Evolutionary conservation across 768 basidiomycete species (phyloP), one percentile per base, ranked within the genome.

Genomic region (Lactarius deliciosus): DNA sequence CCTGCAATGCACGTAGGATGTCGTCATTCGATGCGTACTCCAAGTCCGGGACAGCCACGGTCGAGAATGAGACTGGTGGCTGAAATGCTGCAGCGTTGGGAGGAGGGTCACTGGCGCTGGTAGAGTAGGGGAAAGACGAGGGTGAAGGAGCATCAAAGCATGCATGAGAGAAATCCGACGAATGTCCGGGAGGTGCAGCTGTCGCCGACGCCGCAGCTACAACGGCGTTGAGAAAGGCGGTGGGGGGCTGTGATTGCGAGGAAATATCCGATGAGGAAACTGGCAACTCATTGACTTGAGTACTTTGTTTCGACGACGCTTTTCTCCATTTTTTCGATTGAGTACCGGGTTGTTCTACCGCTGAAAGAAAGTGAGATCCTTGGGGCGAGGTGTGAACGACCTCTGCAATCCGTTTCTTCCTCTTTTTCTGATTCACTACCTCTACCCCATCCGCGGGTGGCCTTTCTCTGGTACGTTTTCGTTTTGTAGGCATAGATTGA

Each of bases 1-100:
- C 85, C 73, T 92, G 90, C 58, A 92, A 76, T 13, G 85, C 86
- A 40, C 86, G 89, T 54, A 92, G 77, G 55, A 92, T 83, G 66
- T 91, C 88, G 57, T 92, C 91, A 71, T 85, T 89, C 30, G 88
- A 88, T 15, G 81, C 80, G 63, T 78, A 78, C 32, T 74, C 75
- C n/a, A 81, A 73, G 30, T 79, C 80, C 18, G 78, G 76, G 47
- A 78, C 67, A 5, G 64, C 38, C 34, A 57, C n/a, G 5, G 58
- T 57, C 15, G 66, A 25, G 13, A 60, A 47, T 13, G 60, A 40
- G 41, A 57, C 79, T 20, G 79, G 72, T 18, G 81, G 72, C 62
- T 83, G 80, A 50, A 79, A 75, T 64, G 56, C 34, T 40, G 56
- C 38, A 43, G 60, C 13, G 10, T 64, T 55, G 22, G 60, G 30